These are phyloP conservation scores for Moelleriella libera DNA, from an alignment of 2,329 filamentous ascomycete species.

Conservation along the genomic window DNA sequence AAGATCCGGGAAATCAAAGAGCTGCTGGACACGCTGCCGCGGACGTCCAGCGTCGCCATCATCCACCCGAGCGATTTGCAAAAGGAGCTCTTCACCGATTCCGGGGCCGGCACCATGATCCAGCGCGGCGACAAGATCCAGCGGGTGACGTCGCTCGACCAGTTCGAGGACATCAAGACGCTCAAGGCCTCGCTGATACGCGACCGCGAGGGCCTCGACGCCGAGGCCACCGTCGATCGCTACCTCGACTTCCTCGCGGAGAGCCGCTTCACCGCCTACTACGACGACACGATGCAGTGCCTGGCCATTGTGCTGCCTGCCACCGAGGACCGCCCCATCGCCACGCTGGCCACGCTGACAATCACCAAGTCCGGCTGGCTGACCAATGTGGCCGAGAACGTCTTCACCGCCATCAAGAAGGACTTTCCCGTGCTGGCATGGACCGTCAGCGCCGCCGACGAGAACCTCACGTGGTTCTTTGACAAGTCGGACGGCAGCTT, in stretches of 20 bases:
- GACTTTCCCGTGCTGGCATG: slow-evolving; percentile 83
- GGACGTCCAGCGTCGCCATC: slow-evolving; percentile 89
- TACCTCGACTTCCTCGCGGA: slow-evolving; percentile 69
- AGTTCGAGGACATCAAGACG: slow-evolving; percentile 63
- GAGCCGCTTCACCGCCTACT: slow-evolving; percentile 82
- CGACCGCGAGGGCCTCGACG: slow-evolving; percentile 70
- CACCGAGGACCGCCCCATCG: slow-evolving; percentile 48
- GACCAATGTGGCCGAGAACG: slow-evolving; percentile 87
- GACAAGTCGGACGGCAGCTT: slow-evolving; percentile 92
- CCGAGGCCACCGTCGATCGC: slow-evolving; percentile 69
- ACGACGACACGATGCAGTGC: slow-evolving; percentile 86
- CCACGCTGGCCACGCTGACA: slow-evolving; percentile 78
- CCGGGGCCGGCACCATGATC: slow-evolving; percentile 85
- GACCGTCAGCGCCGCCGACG: slow-evolving; percentile 93
- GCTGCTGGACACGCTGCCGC: slow-evolving; percentile 72
- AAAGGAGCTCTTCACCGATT: slow-evolving; percentile 94
- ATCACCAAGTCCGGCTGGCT: slow-evolving; percentile 93
- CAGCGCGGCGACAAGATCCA: slow-evolving; percentile 82
- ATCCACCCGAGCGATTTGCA: slow-evolving; percentile 93
- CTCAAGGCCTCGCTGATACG: slow-evolving; percentile 73
- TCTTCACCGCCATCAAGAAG: slow-evolving; percentile 87
- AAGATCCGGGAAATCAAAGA: slow-evolving; percentile 99
- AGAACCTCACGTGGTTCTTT: slow-evolving; percentile 97
- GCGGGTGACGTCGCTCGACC: slow-evolving; percentile 53
- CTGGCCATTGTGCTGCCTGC: slow-evolving; percentile 78